These are phyloP conservation scores for Orbilia brochopaga DNA, from an alignment of 2,329 filamentous ascomycete genomes.

Conservation along the genomic window DNA sequence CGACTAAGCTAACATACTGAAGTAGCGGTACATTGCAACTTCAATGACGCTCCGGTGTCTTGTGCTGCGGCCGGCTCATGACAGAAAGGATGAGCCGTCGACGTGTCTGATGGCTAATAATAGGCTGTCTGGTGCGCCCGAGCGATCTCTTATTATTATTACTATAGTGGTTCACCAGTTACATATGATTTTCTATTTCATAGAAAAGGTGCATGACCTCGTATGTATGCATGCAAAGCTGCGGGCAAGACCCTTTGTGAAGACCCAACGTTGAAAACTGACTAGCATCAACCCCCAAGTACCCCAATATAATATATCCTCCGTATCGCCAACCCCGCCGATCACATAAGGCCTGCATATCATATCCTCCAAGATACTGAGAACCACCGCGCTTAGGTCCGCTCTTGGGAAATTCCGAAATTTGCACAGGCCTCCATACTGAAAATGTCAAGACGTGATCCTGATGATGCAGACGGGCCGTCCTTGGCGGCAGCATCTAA, in stretches of 20 bases:
- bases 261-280: not conserved
- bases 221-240: slow-evolving; percentile 39
- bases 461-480: not conserved
- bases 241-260: slow-evolving; percentile 19
- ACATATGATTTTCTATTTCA: slow-evolving; percentile 30
- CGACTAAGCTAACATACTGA: not conserved
- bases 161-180: not conserved
- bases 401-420: slow-evolving; percentile 29
- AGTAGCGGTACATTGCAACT: too few relatives aligned
- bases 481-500: not conserved
- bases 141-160: too few relatives aligned
- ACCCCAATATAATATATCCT: slow-evolving; percentile 41
- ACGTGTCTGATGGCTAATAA: slow-evolving; percentile 49
- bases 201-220: slow-evolving; percentile 47
- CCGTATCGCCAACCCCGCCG: slow-evolving; percentile 47
- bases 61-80: slow-evolving; percentile 17
- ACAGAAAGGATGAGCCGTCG: slow-evolving; percentile 39
- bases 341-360: slow-evolving; percentile 26
- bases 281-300: not conserved
- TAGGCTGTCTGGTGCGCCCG: slow-evolving; percentile 11
- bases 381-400: slow-evolving; percentile 14
- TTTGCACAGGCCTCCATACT: not conserved
- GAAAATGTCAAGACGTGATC: not conserved
- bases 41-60: not conserved
- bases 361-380: slow-evolving; percentile 13